phyloP scores from a whole-genome alignment of 108 stramenopile species.

The Fragilaria radians region DNA sequence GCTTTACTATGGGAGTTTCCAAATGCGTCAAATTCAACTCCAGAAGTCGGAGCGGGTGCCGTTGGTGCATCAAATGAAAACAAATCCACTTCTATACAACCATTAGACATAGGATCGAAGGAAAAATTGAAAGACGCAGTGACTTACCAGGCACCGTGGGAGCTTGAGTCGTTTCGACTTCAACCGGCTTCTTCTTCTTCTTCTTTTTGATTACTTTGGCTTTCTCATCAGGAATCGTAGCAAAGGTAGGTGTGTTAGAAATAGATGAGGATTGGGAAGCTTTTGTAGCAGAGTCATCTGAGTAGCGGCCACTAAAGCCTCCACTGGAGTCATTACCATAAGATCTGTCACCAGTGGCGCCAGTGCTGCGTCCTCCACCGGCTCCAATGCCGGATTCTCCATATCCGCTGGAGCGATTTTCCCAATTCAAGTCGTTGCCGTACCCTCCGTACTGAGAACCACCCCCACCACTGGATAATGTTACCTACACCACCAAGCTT shows the following conservation, averaged over 20 bases:
- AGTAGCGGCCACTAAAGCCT: constrained; percentile 16
- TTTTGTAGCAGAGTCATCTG: constrained; percentile 12
- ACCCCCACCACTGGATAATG: constrained; percentile 29
- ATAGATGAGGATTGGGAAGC: constrained; percentile 5
- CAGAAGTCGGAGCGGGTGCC: constrained; percentile 16
- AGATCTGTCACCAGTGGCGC: neutral
- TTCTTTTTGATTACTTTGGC: constrained; percentile 69
- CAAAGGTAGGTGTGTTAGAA: constrained; percentile 49
- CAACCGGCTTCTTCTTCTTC: constrained; percentile 53
- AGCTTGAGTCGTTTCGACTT: constrained; percentile 20
- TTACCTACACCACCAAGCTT: constrained; percentile 23
- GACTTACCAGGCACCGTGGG: constrained; percentile 40
- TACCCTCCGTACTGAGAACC: constrained; percentile 50
- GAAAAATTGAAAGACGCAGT: constrained; percentile 3
- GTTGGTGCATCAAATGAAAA: constrained; percentile 52
- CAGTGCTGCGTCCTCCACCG: constrained; percentile 29
- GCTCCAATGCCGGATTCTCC: constrained; percentile 74
- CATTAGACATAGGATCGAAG: constrained; percentile 8
- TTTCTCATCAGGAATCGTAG: constrained; percentile 48
- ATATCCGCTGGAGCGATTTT: constrained; percentile 44
- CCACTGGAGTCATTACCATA: constrained; percentile 6
- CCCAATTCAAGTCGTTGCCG: constrained; percentile 59
- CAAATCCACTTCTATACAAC: constrained; percentile 47
- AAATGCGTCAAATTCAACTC: constrained; percentile 53
- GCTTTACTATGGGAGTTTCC: constrained; percentile 17